phyloP scores from a whole-genome alignment of 1,139 yeast species.

The Magnusiomyces sp. region DNA sequence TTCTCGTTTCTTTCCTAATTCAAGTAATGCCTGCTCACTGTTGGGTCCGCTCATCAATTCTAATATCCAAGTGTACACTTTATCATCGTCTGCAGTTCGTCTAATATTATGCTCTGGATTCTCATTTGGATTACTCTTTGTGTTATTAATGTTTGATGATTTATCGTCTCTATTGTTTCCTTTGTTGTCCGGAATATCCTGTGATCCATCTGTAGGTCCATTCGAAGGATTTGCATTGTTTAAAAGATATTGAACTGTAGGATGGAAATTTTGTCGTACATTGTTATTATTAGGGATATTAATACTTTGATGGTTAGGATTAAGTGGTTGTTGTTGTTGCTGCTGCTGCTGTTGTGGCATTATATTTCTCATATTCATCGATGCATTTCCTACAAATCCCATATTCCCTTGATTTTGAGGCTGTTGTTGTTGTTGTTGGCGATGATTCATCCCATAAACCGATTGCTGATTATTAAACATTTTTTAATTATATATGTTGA shows the following conservation, averaged over 20 bases:
- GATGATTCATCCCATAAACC: slow-evolving; percentile 6
- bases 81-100: slow-evolving; percentile 72
- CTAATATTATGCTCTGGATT: too few relatives aligned
- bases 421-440: slow-evolving; percentile 1
- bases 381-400: slow-evolving; percentile 1
- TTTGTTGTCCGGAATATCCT: too few relatives aligned
- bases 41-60: slow-evolving; percentile 86
- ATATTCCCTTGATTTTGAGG: not conserved
- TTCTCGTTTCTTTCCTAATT: slow-evolving; percentile 88
- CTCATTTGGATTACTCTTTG: too few relatives aligned
- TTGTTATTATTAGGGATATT: not conserved
- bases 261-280: too few relatives aligned
- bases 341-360: slow-evolving; percentile 11
- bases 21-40: slow-evolving; percentile 85
- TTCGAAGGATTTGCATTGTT: too few relatives aligned
- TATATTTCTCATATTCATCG: not conserved
- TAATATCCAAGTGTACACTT: slow-evolving; percentile 82
- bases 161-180: too few relatives aligned
- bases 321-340: slow-evolving; percentile 1
- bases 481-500: not conserved
- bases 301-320: not conserved
- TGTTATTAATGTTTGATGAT: too few relatives aligned
- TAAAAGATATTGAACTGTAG: too few relatives aligned
- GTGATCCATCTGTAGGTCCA: too few relatives aligned
- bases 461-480: slow-evolving; percentile 6